A percentile compares a stretch with the other conserved stretches of the same genome.
Conservation (phyloP, 495 filamentous ascomycete genomes). For the Penicillium silybi region DNA sequence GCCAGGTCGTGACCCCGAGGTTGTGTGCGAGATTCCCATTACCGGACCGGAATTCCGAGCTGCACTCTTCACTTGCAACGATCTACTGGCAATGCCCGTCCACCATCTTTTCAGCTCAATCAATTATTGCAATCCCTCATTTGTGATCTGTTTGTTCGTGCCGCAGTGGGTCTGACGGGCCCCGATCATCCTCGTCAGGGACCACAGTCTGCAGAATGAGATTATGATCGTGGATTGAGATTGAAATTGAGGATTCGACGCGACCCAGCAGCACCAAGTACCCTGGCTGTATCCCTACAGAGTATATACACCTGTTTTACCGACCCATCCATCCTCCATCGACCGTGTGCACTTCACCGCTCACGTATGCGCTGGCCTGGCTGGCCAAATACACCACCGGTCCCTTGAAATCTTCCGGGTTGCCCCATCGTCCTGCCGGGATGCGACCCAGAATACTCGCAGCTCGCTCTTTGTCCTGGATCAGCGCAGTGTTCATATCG, state of each 20-base stretch:
- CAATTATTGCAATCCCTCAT: too few relatives aligned
- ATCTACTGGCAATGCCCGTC: too few relatives aligned
- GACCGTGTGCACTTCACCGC: slow-evolving; percentile 71
- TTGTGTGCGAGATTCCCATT: too few relatives aligned
- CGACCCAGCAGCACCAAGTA: too few relatives aligned
- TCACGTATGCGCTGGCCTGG: slow-evolving; percentile 70
- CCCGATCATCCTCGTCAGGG: not conserved
- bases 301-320: slow-evolving; percentile 28
- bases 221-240: slow-evolving; percentile 4
- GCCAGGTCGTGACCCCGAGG: too few relatives aligned
- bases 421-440: slow-evolving; percentile 67
- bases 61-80: too few relatives aligned
- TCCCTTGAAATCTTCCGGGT: slow-evolving; percentile 38
- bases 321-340: slow-evolving; percentile 91
- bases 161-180: too few relatives aligned
- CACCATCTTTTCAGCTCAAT: too few relatives aligned
- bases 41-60: too few relatives aligned
- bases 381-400: slow-evolving; percentile 38
- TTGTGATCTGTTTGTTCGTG: too few relatives aligned
- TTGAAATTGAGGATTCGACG: too few relatives aligned
- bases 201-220: slow-evolving; percentile 9
- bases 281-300: too few relatives aligned
- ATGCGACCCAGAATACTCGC: slow-evolving; percentile 70
- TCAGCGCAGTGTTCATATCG: slow-evolving; percentile 78
- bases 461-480: slow-evolving; percentile 59